Percentiles rank a stretch among this genome's conserved stretches.
These are phyloP conservation scores for Backusella sp. DNA, from an alignment of 192 early-diverging fungal species.

Conservation along the genomic window DNA sequence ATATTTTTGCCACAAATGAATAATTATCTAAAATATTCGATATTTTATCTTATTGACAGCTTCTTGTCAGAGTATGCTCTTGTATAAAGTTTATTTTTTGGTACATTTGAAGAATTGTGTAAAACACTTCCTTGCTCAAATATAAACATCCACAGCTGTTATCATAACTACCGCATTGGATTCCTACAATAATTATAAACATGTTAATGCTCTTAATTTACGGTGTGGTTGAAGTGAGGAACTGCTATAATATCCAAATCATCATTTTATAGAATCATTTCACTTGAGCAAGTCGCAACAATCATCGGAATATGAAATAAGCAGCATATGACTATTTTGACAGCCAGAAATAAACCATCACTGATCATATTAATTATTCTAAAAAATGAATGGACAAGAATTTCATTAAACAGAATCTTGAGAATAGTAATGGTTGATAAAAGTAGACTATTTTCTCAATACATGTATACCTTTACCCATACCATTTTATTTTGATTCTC, in stretches of 20 bases:
- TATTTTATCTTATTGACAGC: background rate
- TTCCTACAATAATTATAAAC: background rate
- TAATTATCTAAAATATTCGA: conserved; percentile 5
- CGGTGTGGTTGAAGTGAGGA: background rate
- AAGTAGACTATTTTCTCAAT: background rate
- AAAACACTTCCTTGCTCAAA: too few species aligned
- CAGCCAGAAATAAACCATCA: background rate
- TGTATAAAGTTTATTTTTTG: background rate
- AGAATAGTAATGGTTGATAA: background rate
- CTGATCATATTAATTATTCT: background rate
- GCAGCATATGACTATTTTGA: background rate
- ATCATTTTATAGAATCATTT: background rate
- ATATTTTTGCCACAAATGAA: conserved; percentile 10
- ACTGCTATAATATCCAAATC: background rate
- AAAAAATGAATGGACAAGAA: background rate
- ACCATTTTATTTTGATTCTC: background rate
- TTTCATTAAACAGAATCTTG: background rate
- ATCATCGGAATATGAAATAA: background rate
- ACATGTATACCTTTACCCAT: background rate
- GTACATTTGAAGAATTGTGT: background rate
- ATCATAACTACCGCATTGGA: background rate
- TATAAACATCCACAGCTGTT: background rate
- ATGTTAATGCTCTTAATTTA: background rate
- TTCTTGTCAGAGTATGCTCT: background rate
- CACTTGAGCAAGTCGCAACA: background rate